Conservation (phyloP, 2,329 filamentous ascomycete species). For the Hansfordia pulvinata region DNA sequence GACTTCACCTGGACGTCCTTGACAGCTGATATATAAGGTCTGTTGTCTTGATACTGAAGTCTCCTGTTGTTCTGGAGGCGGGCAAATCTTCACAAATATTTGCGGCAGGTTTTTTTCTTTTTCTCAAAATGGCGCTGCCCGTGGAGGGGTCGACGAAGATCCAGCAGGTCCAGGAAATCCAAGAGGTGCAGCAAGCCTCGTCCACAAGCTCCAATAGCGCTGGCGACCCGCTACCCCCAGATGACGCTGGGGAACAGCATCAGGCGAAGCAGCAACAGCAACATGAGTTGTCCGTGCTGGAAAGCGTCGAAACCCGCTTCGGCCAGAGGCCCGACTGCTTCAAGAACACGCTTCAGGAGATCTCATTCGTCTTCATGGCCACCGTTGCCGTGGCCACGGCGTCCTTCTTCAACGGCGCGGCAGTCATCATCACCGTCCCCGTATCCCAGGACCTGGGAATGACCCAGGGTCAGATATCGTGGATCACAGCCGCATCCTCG, state of each 20-base stretch:
- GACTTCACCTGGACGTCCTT: no score
- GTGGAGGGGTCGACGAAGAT: no score
- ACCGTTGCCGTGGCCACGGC: constrained; percentile 54
- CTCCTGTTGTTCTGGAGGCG: no score
- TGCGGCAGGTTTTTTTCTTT: no score
- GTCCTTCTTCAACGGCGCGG: constrained; percentile 42
- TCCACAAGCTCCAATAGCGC: no score
- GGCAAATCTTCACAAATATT: no score
- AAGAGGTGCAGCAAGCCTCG: no score
- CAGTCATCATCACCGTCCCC: constrained; percentile 48
- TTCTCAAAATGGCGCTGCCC: no score
- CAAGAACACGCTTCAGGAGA: constrained; percentile 46
- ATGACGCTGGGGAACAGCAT: not conserved
- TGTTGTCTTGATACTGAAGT: no score
- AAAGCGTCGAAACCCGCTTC: constrained; percentile 11
- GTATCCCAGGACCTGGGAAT: constrained; percentile 46
- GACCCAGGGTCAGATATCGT: constrained; percentile 52
- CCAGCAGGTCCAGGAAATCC: no score
- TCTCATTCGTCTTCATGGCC: constrained; percentile 50
- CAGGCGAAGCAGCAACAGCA: constrained; percentile 6
- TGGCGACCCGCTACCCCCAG: no score
- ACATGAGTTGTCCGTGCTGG: constrained; percentile 7
- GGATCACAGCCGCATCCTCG: constrained; percentile 50
- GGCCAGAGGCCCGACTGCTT: constrained; percentile 42
- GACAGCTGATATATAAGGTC: no score